Evolutionary conservation across 2,329 filamentous ascomycete species (phyloP), one percentile per base, ranked within the genome.

Genomic region (Pseudohalonectria lignicola): DNA sequence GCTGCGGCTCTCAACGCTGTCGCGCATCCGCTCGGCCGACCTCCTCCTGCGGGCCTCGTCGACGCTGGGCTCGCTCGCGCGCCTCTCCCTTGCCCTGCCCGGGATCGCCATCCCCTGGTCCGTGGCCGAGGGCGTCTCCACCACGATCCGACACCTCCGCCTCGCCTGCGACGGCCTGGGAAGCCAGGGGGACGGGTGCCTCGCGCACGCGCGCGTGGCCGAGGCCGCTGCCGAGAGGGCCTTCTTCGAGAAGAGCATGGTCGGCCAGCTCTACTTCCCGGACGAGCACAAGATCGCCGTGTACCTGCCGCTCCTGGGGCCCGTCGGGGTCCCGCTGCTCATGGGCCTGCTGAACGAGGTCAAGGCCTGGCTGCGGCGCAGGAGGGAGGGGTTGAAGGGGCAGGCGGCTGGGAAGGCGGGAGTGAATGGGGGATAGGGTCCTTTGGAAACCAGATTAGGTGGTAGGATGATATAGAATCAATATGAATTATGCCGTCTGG

Each of bases 181-280:
- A 26, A 67, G 66, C 0, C 71, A 79, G 20, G 88, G 87, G 0
- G 23, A 26, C 12, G 23, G 23, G 23, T 7, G 23, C 7, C 64
- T 98, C 29, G 74, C 80, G 44, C 79, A 90, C 54, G 90, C 90
- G 0, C 76, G 85, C 9, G 76, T 86, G 34, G 92, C 92, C 5
- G 88, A 95, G 59, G 74, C 76, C 3, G 86, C 93, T 54, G 90
- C 87, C 0, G 92, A 98, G 57, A 79, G 82, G 43, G 90, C 90
- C 0, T 98, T 98, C 60, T 98, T 98, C 49, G 92, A 98, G 61
- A 94, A 94, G 62, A 94, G 85, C 53, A 98, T 98, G 92, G 92
- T 98, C 11, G 92, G 88, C 0, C 92, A 96, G 62, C 80, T 96
- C 2, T 98, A 96, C 59, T 98, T 98, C 58, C 92, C 92, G 0